Evolutionary conservation across 495 filamentous ascomycete species (phyloP), one percentile per base, ranked within the genome.

Genomic region (Penicillium coffeae): DNA sequence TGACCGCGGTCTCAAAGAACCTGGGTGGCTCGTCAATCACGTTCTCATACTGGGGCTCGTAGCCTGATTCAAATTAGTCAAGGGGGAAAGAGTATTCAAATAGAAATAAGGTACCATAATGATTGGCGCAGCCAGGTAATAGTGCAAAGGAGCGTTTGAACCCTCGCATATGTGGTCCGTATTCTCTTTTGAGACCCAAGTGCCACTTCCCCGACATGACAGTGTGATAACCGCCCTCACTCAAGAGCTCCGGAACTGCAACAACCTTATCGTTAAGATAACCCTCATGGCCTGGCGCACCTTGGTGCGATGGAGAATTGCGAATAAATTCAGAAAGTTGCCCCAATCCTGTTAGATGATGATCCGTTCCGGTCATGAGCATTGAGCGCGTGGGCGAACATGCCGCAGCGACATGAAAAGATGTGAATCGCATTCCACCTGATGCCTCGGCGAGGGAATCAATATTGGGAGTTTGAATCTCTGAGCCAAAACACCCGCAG

Each of bases 251-350:
- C 8, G 76, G 72, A 4, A 81, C 52, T 6, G 75, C 64, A 3
- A 68, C 77, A 15, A 81, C 76, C 6, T 58, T 48, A 14, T 74
- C 67, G 47, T 80, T 79, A 12, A 81, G 60, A 46, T 79, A 81
- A 1, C 76, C 76, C 58, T 80, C 78, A 47, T 80, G 74, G 0
- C 77, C 76, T 1, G 77, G 75, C 63, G 73, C 73, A 12, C 42
- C 67, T 16, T 51, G 35, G 27, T 45, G 47, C 3, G 37, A 30
- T 5, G 38, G 45, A 13, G 48, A 62, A 38, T 19, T 44, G 1
- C 21, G 20, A 3, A 45, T 38, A 13, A 75, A 70, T 25, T 62
- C 59, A 3, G 49, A 44, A 35, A 62, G 35, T 21, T 49, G 35
- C 4, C 59, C 59, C 2, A 62, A 42, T 3, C 59, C 59, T 8